phyloP scores from a whole-genome alignment of 179 eudicot genomes.

The Sideroxylon spinosum region DNA sequence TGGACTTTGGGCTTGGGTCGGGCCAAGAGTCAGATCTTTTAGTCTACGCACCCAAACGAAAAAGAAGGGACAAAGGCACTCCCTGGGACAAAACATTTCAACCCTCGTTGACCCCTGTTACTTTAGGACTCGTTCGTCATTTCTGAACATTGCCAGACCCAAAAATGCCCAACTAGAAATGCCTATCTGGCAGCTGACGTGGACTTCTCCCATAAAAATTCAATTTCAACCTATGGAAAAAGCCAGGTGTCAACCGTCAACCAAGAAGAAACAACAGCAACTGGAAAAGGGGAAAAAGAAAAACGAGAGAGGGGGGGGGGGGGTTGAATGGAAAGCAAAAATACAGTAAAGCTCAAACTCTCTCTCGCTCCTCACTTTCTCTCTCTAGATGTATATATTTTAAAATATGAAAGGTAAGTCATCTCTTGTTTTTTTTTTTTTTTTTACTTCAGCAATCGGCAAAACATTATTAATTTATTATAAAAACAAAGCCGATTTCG shows the following conservation, averaged over 20 bases:
- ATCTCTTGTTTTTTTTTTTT: background rate
- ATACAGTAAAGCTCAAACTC: background rate
- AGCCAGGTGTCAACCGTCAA: conserved; percentile 22
- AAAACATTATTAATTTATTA: conserved; percentile 8
- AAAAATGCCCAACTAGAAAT: background rate
- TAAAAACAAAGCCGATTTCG: conserved; percentile 6
- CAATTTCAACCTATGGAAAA: background rate
- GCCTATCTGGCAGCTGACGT: conserved; percentile 19
- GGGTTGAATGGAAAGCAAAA: background rate
- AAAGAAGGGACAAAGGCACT: conserved; percentile 20
- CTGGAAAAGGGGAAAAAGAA: background rate
- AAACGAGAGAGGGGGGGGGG: background rate
- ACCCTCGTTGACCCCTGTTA: conserved; percentile 20
- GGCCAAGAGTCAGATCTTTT: background rate
- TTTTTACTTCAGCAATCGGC: conserved; percentile 12
- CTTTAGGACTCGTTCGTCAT: conserved; percentile 13
- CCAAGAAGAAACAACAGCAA: conserved; percentile 22
- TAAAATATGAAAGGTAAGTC: background rate
- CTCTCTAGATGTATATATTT: conserved; percentile 3
- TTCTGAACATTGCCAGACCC: background rate
- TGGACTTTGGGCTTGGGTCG: background rate
- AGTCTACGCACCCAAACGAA: conserved; percentile 8
- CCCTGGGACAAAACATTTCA: conserved; percentile 10
- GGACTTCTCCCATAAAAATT: background rate
- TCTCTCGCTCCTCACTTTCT: background rate